Percentiles rank a stretch among this genome's conserved stretches.
These are phyloP conservation scores for Penicillium ucsense DNA, from an alignment of 495 filamentous ascomycete genomes.

Conservation along the genomic window DNA sequence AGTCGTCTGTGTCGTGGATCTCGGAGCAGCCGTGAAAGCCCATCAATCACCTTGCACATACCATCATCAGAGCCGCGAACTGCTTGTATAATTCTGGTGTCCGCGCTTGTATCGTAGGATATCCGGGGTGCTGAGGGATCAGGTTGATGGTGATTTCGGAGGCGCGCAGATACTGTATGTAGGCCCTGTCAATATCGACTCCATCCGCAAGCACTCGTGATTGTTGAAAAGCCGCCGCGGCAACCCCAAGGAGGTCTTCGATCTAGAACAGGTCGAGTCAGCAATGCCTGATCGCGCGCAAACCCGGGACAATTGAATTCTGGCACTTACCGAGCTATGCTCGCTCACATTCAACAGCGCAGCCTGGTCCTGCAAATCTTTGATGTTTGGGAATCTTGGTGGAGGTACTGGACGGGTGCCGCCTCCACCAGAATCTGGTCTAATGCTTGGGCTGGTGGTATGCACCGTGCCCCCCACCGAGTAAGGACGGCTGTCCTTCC, in stretches of 20 bases:
- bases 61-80: constrained; percentile 36
- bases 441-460: constrained; percentile 17
- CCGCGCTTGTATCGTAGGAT: constrained; percentile 26
- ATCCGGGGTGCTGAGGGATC: constrained; percentile 65
- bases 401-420: constrained; percentile 10
- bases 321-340: constrained; percentile 30
- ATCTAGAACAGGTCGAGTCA: constrained; percentile 22
- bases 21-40: too few species aligned
- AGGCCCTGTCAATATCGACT: constrained; percentile 49
- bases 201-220: constrained; percentile 34
- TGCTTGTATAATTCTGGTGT: constrained; percentile 30
- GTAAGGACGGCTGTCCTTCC: constrained; percentile 24
- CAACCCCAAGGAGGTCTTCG: constrained; percentile 22
- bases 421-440: constrained; percentile 18
- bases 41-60: constrained; percentile 3
- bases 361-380: constrained; percentile 54
- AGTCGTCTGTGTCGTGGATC: too few species aligned
- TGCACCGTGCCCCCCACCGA: constrained; percentile 23
- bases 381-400: constrained; percentile 56
- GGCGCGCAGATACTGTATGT: constrained; percentile 71
- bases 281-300: background rate
- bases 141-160: constrained; percentile 64
- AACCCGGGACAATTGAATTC: background rate
- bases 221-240: constrained; percentile 27
- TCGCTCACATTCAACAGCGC: constrained; percentile 32